Base-by-base conservation (phyloP, 345 rosid genomes). In the Eucalyptus regnans region DNA sequence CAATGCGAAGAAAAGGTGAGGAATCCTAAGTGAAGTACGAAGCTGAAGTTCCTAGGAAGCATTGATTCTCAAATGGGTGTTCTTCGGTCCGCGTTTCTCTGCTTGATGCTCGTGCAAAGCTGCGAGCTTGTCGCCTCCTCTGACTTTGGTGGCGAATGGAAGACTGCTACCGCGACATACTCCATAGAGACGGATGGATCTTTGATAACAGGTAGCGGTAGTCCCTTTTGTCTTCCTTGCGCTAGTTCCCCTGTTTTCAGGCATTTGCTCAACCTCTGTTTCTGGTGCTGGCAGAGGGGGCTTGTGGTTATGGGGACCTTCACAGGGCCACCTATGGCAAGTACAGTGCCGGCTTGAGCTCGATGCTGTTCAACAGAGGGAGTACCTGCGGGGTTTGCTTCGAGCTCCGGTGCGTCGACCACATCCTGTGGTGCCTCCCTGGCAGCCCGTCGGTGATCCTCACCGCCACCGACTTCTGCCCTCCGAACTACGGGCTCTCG, bases 401-500 rank as follows among this genome's bases (percentile, higher is more conserved):
- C 87, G 96, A 96, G 94, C 87, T 96, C 84, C 92, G 99, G 90
- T 97, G 99, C 71, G 99, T 97, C 64, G 95, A 97, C 90, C 98
- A 97, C 90, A 94, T 96, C 83, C 71, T 91, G 86, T 96, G 99
- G 99, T 97, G 99, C 91, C 92, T 92, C 66, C 95, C 93, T 33
- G 99, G 97, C 43, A 97, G 98, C 90, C 99, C 99, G 27, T 93
- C 98, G 2, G 94, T 96, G 58, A 89, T 94, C 84, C 97, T 97
- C 86, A 96, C 99, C 1, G 97, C 98, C 91, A 97, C 99, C 18
- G 97, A 97, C 91, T 97, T 97, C 90, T 97, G 99, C 84, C 97
- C 99, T 88, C 99, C 99, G 7, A 97, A 97, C 90, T 93, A 93
- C 33, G 99, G 97, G 25, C 96, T 97, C 50, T 94, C 97, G 3